These are phyloP conservation scores for Solanum pinnatisectum DNA, from an alignment of 257 asterid genomes.

Conservation along the genomic window DNA sequence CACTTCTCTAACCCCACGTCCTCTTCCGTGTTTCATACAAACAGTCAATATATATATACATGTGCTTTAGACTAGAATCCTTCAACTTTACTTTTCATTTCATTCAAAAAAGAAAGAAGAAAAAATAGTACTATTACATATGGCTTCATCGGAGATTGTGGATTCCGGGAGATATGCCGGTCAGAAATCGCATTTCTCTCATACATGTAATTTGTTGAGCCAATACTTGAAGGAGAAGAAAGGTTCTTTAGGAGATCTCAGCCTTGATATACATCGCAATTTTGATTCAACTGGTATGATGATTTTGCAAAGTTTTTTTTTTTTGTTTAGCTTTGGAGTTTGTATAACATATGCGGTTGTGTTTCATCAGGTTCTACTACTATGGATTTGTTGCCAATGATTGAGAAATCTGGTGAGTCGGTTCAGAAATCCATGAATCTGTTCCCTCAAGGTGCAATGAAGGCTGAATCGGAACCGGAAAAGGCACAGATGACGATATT, in stretches of 20 bases:
- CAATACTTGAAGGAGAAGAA: conserved; percentile 63
- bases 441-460: background rate
- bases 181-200: conserved; percentile 53
- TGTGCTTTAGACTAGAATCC: background rate
- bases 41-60: background rate
- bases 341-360: background rate
- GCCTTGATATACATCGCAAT: conserved; percentile 35
- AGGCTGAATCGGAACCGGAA: background rate
- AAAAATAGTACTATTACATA: background rate
- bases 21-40: background rate
- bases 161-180: conserved; percentile 43
- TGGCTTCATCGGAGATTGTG: conserved; percentile 41
- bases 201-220: conserved; percentile 58
- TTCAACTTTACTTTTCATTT: background rate
- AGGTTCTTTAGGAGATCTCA: conserved; percentile 59
- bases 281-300: conserved; percentile 31
- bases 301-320: background rate
- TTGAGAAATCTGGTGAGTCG: conserved; percentile 17
- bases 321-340: background rate
- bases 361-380: conserved; percentile 26
- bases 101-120: background rate
- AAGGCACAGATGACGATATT: conserved; percentile 19
- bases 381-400: conserved; percentile 31
- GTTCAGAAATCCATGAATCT: conserved; percentile 3
- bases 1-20: background rate